Conservation (phyloP, 2,329 filamentous ascomycete species). For the Xylariaceae sp. region DNA sequence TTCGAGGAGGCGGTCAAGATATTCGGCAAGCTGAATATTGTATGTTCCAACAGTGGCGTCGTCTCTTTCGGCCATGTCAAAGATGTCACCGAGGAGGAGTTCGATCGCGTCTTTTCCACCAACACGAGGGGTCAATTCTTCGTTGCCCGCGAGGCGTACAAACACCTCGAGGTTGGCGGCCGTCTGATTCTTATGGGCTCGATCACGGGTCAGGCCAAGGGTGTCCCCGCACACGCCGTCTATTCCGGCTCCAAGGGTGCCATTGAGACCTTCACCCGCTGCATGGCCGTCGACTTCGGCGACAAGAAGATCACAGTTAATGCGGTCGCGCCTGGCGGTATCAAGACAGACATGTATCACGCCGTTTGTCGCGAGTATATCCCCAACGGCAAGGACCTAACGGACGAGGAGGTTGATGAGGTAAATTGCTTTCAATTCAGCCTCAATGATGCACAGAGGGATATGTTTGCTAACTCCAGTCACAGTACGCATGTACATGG, state of each 20-base stretch:
- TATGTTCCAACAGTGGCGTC: constrained; percentile 66
- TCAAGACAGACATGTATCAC: constrained; percentile 67
- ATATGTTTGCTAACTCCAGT: constrained; percentile 4
- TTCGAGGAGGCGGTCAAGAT: constrained; percentile 59
- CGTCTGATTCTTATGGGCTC: constrained; percentile 70
- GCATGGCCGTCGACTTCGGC: constrained; percentile 67
- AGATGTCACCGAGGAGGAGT: constrained; percentile 66
- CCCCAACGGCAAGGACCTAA: constrained; percentile 51
- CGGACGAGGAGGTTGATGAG: constrained; percentile 58
- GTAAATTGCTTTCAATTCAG: constrained; percentile 18
- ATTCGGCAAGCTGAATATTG: constrained; percentile 66
- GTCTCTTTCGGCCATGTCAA: constrained; percentile 65
- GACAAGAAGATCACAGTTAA: constrained; percentile 66
- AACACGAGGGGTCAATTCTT: constrained; percentile 70
- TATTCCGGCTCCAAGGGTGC: constrained; percentile 75
- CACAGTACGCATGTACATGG: constrained; percentile 58
- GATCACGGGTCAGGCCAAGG: constrained; percentile 63
- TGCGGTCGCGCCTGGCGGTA: constrained; percentile 61
- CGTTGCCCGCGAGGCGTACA: constrained; percentile 66
- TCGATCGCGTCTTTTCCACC: constrained; percentile 65
- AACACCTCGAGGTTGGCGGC: constrained; percentile 63
- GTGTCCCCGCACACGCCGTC: constrained; percentile 65
- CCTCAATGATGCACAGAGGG: too few relatives aligned
- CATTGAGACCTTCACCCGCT: constrained; percentile 72
- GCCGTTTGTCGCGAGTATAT: constrained; percentile 62